These are phyloP conservation scores for Globisporangium emineosum DNA, from an alignment of 352 stramenopile species.

Conservation along the genomic window DNA sequence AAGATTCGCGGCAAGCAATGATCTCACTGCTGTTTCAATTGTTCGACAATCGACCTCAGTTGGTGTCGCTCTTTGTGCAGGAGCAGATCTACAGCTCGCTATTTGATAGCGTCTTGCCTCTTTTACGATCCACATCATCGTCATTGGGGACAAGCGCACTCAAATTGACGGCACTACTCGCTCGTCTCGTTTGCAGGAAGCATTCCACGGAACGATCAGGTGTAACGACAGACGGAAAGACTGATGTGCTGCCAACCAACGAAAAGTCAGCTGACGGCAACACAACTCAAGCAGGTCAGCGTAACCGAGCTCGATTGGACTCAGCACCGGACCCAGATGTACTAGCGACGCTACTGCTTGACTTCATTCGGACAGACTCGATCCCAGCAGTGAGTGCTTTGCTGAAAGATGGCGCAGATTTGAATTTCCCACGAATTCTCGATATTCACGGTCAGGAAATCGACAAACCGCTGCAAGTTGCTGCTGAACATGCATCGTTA, in stretches of 20 bases:
- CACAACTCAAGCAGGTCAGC: neutral
- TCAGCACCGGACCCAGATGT: slow-evolving; percentile 63
- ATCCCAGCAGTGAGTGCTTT: slow-evolving; percentile 67
- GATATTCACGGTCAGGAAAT: slow-evolving; percentile 51
- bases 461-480: slow-evolving; percentile 67
- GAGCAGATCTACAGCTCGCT: slow-evolving; percentile 57
- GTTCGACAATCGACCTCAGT: slow-evolving; percentile 48
- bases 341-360: slow-evolving; percentile 54
- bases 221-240: neutral
- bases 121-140: slow-evolving; percentile 43
- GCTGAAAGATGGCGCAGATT: slow-evolving; percentile 72
- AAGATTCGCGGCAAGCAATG: slow-evolving; percentile 67
- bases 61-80: slow-evolving; percentile 58
- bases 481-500: slow-evolving; percentile 55
- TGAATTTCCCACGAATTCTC: slow-evolving; percentile 53
- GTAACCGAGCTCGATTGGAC: slow-evolving; percentile 37
- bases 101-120: slow-evolving; percentile 45
- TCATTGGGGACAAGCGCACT: slow-evolving; percentile 36
- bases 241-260: neutral
- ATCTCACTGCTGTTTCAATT: slow-evolving; percentile 63
- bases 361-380: slow-evolving; percentile 72
- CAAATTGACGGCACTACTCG: slow-evolving; percentile 55
- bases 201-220: slow-evolving; percentile 17
- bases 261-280: slow-evolving; percentile 2
- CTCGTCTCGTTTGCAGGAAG: slow-evolving; percentile 49